phyloP scores from a whole-genome alignment of 2,329 filamentous ascomycete species.

The Amauroascus niger region DNA sequence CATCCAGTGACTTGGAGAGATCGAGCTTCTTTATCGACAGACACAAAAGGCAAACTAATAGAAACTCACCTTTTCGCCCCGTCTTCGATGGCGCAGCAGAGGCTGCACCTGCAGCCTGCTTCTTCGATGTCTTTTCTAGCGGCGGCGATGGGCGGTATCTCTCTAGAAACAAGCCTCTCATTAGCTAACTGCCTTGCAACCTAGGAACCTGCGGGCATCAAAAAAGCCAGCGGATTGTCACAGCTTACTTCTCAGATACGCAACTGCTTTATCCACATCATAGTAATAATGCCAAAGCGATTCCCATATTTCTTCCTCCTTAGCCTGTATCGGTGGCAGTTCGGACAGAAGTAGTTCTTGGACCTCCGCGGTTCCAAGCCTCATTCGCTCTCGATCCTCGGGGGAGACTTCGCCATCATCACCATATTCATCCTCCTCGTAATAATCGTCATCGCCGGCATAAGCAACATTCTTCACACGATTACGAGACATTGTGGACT shows the following conservation, averaged over 20 bases:
- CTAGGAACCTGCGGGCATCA: background rate
- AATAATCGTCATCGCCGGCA: constrained; percentile 35
- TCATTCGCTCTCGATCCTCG: constrained; percentile 49
- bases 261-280: constrained; percentile 74
- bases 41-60: constrained; percentile 2
- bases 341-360: constrained; percentile 54
- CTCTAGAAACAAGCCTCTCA: constrained; percentile 7
- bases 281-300: constrained; percentile 94
- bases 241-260: constrained; percentile 60
- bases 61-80: constrained; percentile 12
- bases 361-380: constrained; percentile 57
- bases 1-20: background rate
- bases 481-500: constrained; percentile 35
- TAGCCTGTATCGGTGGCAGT: constrained; percentile 49
- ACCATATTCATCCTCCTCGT: constrained; percentile 28
- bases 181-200: constrained; percentile 1
- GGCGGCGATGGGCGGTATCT: constrained; percentile 7
- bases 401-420: constrained; percentile 28
- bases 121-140: constrained; percentile 6
- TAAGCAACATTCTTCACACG: constrained; percentile 38
- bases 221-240: background rate
- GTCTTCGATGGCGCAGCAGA: background rate
- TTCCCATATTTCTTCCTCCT: constrained; percentile 70
- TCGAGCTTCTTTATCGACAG: background rate
- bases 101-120: background rate